Evolutionary conservation across 305 asterid species (phyloP).

Genomic region (Solanum hybrid): DNA sequence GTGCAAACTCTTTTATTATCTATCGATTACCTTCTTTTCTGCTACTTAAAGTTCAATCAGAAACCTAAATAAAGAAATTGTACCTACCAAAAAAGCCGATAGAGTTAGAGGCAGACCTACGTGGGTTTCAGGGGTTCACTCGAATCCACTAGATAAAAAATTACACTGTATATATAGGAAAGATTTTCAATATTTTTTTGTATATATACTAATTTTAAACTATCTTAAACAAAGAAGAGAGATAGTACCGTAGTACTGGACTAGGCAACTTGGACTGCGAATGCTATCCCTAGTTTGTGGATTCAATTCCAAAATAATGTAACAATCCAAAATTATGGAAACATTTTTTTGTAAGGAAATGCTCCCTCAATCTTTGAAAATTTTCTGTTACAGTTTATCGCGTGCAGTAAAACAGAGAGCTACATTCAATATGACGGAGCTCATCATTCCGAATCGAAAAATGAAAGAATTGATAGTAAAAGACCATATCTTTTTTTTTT

Average conservation of each 20-base stretch:
- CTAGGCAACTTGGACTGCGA: neutral
- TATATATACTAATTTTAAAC: no score
- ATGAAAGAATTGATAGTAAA: no score
- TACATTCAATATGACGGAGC: neutral
- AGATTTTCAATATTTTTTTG: no score
- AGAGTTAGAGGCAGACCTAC: neutral
- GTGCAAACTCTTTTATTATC: no score
- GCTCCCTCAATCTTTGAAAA: neutral
- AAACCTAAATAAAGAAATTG: neutral
- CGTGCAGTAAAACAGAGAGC: neutral
- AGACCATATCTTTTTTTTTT: no score
- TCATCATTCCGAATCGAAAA: no score
- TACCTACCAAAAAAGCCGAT: neutral
- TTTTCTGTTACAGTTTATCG: neutral
- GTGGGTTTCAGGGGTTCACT: no score
- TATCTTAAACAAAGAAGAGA: neutral
- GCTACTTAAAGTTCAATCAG: neutral
- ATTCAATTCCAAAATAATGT: neutral
- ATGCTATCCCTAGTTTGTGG: neutral
- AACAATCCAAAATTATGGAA: neutral
- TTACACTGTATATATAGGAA: no score
- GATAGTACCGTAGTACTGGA: neutral
- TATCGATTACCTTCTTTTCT: neutral
- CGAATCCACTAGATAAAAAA: neutral
- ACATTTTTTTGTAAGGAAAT: neutral